A percentile compares a stretch with the other conserved stretches of the same genome.
These are phyloP conservation scores for Phialocephala subalpina DNA, from an alignment of 2,329 filamentous ascomycete species.

Conservation along the genomic window DNA sequence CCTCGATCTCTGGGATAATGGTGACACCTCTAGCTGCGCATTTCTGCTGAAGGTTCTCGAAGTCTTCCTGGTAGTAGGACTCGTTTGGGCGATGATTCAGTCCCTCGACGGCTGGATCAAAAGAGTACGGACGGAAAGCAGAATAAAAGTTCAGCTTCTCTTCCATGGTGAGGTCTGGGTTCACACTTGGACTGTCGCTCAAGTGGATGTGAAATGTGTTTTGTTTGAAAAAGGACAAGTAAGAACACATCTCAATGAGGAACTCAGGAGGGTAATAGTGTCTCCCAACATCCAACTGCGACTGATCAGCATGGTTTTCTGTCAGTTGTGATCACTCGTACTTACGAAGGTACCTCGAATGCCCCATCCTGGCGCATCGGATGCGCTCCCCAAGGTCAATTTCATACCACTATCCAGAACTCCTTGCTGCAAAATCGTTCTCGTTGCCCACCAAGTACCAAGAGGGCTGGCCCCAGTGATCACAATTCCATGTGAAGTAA, in stretches of 20 bases:
- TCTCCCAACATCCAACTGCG: slow-evolving; percentile 58
- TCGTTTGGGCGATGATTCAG: slow-evolving; percentile 61
- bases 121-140: slow-evolving; percentile 61
- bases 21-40: slow-evolving; percentile 65
- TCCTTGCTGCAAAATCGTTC: slow-evolving; percentile 61
- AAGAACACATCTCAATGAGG: slow-evolving; percentile 63
- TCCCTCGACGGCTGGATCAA: slow-evolving; percentile 54
- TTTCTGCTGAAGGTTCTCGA: slow-evolving; percentile 58
- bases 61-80: slow-evolving; percentile 59
- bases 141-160: slow-evolving; percentile 58
- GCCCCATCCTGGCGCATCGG: slow-evolving; percentile 60
- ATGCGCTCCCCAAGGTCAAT: slow-evolving; percentile 51
- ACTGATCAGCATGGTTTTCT: slow-evolving; percentile 17
- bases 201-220: slow-evolving; percentile 66
- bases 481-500: slow-evolving; percentile 50
- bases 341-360: slow-evolving; percentile 55
- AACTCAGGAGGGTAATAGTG: slow-evolving; percentile 64
- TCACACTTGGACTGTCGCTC: slow-evolving; percentile 63
- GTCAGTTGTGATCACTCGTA: background rate
- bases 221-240: slow-evolving; percentile 68
- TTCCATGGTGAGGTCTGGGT: slow-evolving; percentile 54
- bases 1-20: slow-evolving; percentile 66
- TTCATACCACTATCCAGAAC: slow-evolving; percentile 47
- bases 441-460: slow-evolving; percentile 65
- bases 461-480: slow-evolving; percentile 61